Percentiles rank a stretch among this genome's conserved stretches.
Conservation (phyloP, 306 rosid genomes). For the Rosa persica region DNA sequence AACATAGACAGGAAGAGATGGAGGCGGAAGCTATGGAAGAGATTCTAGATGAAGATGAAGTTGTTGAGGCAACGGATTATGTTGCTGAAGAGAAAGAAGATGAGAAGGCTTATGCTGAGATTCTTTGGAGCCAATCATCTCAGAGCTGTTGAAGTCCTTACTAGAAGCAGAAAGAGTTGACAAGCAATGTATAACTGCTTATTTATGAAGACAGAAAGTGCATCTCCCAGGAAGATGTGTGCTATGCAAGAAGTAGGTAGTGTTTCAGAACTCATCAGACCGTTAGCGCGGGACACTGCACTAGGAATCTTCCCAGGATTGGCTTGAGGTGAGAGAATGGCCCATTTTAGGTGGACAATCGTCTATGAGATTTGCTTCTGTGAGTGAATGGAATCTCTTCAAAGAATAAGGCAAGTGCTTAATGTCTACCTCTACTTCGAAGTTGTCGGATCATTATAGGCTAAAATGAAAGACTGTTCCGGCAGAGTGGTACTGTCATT, state of each 20-base stretch:
- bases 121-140: constrained; percentile 64
- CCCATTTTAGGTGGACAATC: neutral
- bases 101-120: constrained; percentile 69
- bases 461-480: no score
- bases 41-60: constrained; percentile 58
- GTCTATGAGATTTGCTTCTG: neutral
- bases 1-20: constrained; percentile 32
- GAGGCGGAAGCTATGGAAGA: constrained; percentile 49
- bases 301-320: neutral
- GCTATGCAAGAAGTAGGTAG: neutral
- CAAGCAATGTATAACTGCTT: neutral
- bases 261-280: neutral
- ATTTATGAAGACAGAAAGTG: constrained; percentile 1
- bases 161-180: constrained; percentile 9
- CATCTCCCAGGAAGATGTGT: constrained; percentile 1
- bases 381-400: neutral
- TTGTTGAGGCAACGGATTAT: constrained; percentile 40
- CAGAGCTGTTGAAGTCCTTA: constrained; percentile 34
- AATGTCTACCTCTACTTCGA: neutral
- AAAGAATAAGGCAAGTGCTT: neutral
- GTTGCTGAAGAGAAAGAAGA: constrained; percentile 70
- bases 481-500: neutral
- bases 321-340: neutral
- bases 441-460: neutral
- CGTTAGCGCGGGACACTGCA: neutral